phyloP scores from a whole-genome alignment of 1,284 basidiomycete species.

The Wolfiporia cocos region DNA sequence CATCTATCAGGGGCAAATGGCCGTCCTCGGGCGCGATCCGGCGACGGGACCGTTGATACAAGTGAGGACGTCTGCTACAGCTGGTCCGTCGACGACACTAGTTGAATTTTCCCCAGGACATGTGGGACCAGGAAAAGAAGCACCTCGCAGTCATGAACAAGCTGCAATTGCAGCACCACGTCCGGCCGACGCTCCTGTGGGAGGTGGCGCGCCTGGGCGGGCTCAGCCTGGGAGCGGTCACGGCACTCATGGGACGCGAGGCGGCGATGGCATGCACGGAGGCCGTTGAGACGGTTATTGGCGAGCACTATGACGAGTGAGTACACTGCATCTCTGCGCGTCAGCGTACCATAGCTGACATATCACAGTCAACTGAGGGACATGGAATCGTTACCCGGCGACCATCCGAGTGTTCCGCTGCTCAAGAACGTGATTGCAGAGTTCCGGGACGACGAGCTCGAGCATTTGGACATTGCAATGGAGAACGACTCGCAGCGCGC shows the following conservation, averaged over 20 bases:
- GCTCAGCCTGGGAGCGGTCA: conserved; percentile 79
- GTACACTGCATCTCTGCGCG: conserved; percentile 31
- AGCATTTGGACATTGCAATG: conserved; percentile 90
- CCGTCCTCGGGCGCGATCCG: conserved; percentile 60
- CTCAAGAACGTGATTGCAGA: conserved; percentile 76
- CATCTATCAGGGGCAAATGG: conserved; percentile 85
- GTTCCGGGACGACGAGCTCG: conserved; percentile 92
- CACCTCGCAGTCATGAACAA: conserved; percentile 85
- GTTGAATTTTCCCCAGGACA: conserved; percentile 49
- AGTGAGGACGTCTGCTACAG: background rate
- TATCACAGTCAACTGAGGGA: conserved; percentile 73
- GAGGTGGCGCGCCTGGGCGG: conserved; percentile 85
- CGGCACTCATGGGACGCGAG: conserved; percentile 86
- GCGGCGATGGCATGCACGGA: conserved; percentile 99
- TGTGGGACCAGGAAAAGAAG: conserved; percentile 97
- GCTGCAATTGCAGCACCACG: conserved; percentile 76
- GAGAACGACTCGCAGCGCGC: conserved; percentile 87
- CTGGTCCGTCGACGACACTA: background rate
- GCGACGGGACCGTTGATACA: conserved; percentile 68
- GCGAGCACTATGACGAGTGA: conserved; percentile 97
- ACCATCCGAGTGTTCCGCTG: conserved; percentile 77
- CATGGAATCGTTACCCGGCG: conserved; percentile 51
- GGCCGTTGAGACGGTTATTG: conserved; percentile 96
- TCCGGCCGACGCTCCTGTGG: conserved; percentile 80
- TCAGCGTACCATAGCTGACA: no score